A percentile compares a stretch with the other conserved stretches of the same genome.
Conservation (phyloP, 2,329 filamentous ascomycete genomes). For the Pestalotiopsis sp. region DNA sequence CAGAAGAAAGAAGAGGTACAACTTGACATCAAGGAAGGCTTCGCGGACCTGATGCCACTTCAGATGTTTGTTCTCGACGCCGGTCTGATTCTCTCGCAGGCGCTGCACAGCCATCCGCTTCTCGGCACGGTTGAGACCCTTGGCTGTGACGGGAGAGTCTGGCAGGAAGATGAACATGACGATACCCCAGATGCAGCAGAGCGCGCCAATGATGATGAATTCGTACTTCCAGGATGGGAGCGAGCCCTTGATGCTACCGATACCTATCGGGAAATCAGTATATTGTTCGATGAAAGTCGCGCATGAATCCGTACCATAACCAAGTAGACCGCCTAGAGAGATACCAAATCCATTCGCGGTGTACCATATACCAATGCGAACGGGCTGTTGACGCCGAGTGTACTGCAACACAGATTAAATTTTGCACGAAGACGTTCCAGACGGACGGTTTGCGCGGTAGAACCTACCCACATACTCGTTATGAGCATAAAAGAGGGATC, state of each 20-base stretch:
- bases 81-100: constrained; percentile 50
- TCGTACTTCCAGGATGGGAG: constrained; percentile 62
- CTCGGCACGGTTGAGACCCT: constrained; percentile 44
- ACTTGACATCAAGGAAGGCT: constrained; percentile 51
- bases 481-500: constrained; percentile 62
- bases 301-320: constrained; percentile 41
- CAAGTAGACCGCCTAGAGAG: constrained; percentile 54
- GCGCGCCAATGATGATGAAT: constrained; percentile 50
- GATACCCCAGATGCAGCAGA: constrained; percentile 16
- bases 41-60: constrained; percentile 42
- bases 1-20: constrained; percentile 55
- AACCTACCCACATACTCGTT: constrained; percentile 56
- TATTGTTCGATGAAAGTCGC: background rate
- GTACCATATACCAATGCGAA: constrained; percentile 58
- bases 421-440: background rate
- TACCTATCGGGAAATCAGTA: constrained; percentile 26
- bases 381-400: constrained; percentile 57
- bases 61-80: constrained; percentile 48
- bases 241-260: constrained; percentile 53
- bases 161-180: constrained; percentile 41
- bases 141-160: constrained; percentile 50
- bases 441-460: background rate
- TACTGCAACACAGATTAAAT: constrained; percentile 33
- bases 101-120: constrained; percentile 49
- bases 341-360: constrained; percentile 57